phyloP scores from a whole-genome alignment of 257 asterid genomes.

The Fraxinus anomala region DNA sequence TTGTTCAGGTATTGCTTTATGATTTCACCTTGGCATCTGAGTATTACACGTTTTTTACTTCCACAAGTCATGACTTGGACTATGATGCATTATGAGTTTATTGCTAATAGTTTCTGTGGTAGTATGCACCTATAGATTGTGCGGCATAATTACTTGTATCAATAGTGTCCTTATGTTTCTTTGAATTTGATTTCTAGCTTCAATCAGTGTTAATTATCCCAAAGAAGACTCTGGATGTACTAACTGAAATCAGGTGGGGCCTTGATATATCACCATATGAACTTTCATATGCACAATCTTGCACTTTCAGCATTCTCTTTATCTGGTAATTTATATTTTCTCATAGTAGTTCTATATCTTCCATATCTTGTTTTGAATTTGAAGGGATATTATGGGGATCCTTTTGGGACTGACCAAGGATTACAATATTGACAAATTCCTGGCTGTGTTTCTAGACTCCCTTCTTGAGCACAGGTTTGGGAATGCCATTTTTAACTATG shows the following conservation, averaged over 20 bases:
- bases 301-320: constrained; percentile 1
- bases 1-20: constrained; percentile 71
- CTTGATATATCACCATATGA: constrained; percentile 3
- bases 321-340: constrained; percentile 12
- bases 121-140: constrained; percentile 5
- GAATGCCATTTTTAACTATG: constrained; percentile 18
- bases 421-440: constrained; percentile 74
- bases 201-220: constrained; percentile 73
- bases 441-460: constrained; percentile 68
- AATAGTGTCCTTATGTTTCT: constrained; percentile 8
- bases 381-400: constrained; percentile 67
- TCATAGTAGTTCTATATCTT: constrained; percentile 16
- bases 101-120: constrained; percentile 13
- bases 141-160: constrained; percentile 19
- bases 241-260: constrained; percentile 61
- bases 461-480: constrained; percentile 75
- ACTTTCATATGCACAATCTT: constrained; percentile 16
- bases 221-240: constrained; percentile 62
- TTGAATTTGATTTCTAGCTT: constrained; percentile 48
- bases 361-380: constrained; percentile 27
- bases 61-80: not conserved
- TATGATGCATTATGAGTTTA: constrained; percentile 23
- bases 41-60: not conserved
- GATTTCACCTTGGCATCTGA: not conserved
- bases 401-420: constrained; percentile 62